A percentile compares a stretch with the other conserved stretches of the same genome.
Conservation (phyloP, 179 eudicot genomes). For the Actinidia arguta region DNA sequence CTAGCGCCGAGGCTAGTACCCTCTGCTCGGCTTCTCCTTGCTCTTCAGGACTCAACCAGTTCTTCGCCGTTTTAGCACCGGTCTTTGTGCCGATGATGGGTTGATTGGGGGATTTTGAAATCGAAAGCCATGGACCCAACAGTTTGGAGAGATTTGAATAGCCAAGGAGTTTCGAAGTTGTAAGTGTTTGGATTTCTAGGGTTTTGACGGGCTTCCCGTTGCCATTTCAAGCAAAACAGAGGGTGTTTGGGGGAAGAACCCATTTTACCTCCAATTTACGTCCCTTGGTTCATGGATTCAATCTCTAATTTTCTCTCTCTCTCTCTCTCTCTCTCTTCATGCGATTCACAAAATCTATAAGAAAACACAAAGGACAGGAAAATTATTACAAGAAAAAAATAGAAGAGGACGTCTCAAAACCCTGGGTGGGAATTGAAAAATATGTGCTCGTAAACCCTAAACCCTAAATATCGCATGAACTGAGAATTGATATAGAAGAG, state of each 20-base stretch:
- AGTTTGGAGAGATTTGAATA: constrained; percentile 74
- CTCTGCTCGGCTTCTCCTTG: constrained; percentile 94
- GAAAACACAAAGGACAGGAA: background rate
- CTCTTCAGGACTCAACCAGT: constrained; percentile 51
- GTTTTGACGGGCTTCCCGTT: constrained; percentile 56
- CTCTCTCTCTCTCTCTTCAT: background rate
- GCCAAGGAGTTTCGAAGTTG: constrained; percentile 69
- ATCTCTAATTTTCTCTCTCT: background rate
- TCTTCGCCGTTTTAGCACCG: constrained; percentile 10
- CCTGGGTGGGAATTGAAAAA: too few relatives aligned
- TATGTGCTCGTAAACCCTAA: constrained; percentile 3
- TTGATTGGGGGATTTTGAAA: constrained; percentile 29
- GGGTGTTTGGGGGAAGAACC: constrained; percentile 46
- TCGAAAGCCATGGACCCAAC: constrained; percentile 48
- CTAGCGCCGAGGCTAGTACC: constrained; percentile 78
- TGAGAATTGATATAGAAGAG: background rate
- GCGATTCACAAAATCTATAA: constrained; percentile 4
- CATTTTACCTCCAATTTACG: constrained; percentile 20
- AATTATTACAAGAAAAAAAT: background rate
- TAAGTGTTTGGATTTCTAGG: constrained; percentile 40
- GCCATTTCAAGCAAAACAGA: constrained; percentile 80
- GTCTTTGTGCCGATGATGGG: constrained; percentile 14
- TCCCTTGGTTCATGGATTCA: background rate
- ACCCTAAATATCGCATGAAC: background rate
- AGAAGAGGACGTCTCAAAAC: too few relatives aligned